Evolutionary conservation across 192 early-diverging fungal species (phyloP), one percentile per base, ranked within the genome.

Genomic region (Anaeromyces robustus): DNA sequence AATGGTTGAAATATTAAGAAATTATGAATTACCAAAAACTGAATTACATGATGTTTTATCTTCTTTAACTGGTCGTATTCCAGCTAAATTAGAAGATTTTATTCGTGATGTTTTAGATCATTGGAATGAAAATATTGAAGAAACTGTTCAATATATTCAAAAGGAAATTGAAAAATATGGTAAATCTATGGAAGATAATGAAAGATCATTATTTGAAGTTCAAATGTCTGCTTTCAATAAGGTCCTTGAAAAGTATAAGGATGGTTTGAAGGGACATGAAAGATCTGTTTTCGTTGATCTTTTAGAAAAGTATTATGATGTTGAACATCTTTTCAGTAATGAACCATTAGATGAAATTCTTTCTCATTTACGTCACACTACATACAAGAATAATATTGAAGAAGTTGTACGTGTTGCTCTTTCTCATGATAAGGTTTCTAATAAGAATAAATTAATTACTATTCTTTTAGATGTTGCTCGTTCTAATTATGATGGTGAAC

Each of bases 61-160:
- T 30, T 88, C 93, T 11, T 82, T 98, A 77, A 87, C 92, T 83
- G 94, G 95, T 83, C 93, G 97, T 80, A 91, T 99, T 82, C 96
- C 97, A 52, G 79, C 88, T 59, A 87, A 88, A 30, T 85, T 96
- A 77, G 88, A 91, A 34, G 29, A 83, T 0, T 83, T 88, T n/a
- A 82, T 94, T 77, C 87, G 92, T 31, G 80, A 80, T 37, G 79
- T 85, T 41, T 85, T 30, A 29, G 77, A 82, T 14, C 37, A 41
- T 12, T 41, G 30, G 30, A 30, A 30, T 12, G 41, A 78, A 30
- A 77, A 83, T 30, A 29, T 78, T 79, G 59, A 80, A 77, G 77
- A 52, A 30, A 80, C 28, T 29, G 30, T 77, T 28, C 37, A 31
- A 31, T 31, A n/a, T 18, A 80, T 83, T 81, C 29, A 81, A 83